Base-by-base conservation (phyloP, 768 basidiomycete species). In the Melanogaster broomeanus region DNA sequence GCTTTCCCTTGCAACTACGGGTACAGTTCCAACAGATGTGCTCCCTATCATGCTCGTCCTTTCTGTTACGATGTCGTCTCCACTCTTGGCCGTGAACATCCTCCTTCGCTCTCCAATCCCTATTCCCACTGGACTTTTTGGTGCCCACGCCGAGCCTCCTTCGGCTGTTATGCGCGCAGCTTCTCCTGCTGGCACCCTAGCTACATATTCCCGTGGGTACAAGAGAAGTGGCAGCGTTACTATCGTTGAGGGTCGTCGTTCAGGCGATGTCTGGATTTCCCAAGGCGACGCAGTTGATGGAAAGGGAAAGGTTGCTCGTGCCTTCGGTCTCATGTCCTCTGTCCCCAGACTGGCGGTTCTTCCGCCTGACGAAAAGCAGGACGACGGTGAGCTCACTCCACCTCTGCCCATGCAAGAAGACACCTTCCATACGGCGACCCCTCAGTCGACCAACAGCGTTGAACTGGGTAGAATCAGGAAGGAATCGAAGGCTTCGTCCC, bases 231-330 rank as follows among this genome's bases (percentile, higher is more conserved):
- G 77, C 42, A 82, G 80, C 53, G 57, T 72, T 45, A 87, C 84
- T 18, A 80, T 87, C 35, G 81, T 88, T 19, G 85, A 88, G 65
- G 82, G 80, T 25, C 79, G 84, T 28, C 82, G 84, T 42, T 87
- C 85, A 57, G 84, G 85, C 22, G 87, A 89, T 58, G 81, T 89
- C 25, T 88, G 88, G 88, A 67, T 89, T 56, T 65, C 79, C 12
- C 85, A 84, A 48, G 85, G 87, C n/a, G 81, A 88, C 53, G 87
- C 87, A 7, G 72, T 85, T 19, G 83, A 85, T 43, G 84, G 84
- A 2, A 86, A 83, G 65, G 71, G 72, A 48, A 85, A 82, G 59
- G 56, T 87, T 27, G 74, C 79, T 38, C 81, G 86, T 18, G 83
- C 83, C 2, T 60, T 89, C 25, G 79, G 77, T n/a, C 76, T 89